Evolutionary conservation across 2,329 filamentous ascomycete genomes (phyloP), one percentile per base, ranked within the genome.

Genomic region (Trichoderma koningii): DNA sequence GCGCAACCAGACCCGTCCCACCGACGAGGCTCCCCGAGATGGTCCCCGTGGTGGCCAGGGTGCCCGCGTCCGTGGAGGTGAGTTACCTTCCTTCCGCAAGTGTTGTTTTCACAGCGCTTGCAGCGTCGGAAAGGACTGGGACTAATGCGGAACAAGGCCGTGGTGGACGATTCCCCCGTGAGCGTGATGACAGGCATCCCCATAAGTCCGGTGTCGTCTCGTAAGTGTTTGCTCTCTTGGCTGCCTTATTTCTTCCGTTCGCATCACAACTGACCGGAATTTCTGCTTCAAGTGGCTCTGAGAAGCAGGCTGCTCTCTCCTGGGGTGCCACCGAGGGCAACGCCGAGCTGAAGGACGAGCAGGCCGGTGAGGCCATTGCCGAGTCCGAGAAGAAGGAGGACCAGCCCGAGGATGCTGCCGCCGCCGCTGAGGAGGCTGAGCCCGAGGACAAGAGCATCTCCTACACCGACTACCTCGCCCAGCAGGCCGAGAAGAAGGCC

Each of bases 381-480:
- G 86, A 92, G 80, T 82, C 84, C 70, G 94, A 98, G 76, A 86
- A 92, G 81, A 92, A 90, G 81, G 90, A 92, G 68, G 84, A 81
- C 63, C 76, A 79, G 59, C 78, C 77, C 48, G 85, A 83, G 71
- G 86, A 83, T 69, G 80, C 78, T 47, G 73, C 77, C 69, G 80
- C 78, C 48, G 73, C 77, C 52, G 73, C 72, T 61, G 80, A 80
- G 70, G 79, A 79, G 73, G 82, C 82, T 68, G 87, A 92, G 81
- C 83, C 87, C 56, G 89, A 93, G 81, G 91, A 96, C 79, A 96
- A 95, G 87, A 87, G 85, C 82, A 89, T 96, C 83, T 95, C 93
- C 63, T 97, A 93, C 81, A 82, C 86, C 75, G 91, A 95, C 71
- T 99, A 97, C 84, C 87, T 96, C 62, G 91, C 88, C 76, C 83